A percentile compares a stretch with the other conserved stretches of the same genome.
Conservation (phyloP, 225 moss, liverwort and hornwort species). For the Polytrichum commune region DNA sequence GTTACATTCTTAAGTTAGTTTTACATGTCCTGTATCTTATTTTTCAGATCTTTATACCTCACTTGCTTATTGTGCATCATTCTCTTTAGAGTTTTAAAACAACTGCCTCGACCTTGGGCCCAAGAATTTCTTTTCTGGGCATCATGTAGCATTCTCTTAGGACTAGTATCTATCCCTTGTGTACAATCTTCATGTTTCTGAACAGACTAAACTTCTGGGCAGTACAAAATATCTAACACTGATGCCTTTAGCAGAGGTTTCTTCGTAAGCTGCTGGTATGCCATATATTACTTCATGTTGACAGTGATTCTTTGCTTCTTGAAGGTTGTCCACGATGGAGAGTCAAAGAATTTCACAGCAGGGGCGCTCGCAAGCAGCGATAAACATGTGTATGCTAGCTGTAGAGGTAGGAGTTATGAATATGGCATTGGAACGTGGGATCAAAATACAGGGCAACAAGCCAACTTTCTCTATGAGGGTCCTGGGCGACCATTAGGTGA, state of each 20-base stretch:
- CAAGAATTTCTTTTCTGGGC: too few relatives aligned
- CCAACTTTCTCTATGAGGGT: conserved; percentile 56
- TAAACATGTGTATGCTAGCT: conserved; percentile 52
- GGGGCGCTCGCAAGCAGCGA: conserved; percentile 63
- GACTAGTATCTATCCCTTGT: too few relatives aligned
- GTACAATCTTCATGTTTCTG: too few relatives aligned
- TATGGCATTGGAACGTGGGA: conserved; percentile 70
- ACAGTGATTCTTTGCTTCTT: conserved; percentile 15
- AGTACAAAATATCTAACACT: too few relatives aligned
- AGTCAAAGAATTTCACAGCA: conserved; percentile 61
- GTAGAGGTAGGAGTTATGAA: conserved; percentile 62
- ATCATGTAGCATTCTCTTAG: too few relatives aligned
- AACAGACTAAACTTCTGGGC: not conserved
- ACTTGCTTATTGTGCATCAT: not conserved
- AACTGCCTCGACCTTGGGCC: too few relatives aligned
- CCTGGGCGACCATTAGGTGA: conserved; percentile 56
- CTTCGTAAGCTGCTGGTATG: too few relatives aligned
- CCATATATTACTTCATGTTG: not conserved
- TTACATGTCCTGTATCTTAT: too few relatives aligned
- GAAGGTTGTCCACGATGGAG: conserved; percentile 62
- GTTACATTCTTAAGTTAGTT: too few relatives aligned
- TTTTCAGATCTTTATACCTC: conserved; percentile 1
- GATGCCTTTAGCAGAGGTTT: too few relatives aligned
- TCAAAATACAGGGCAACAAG: conserved; percentile 60
- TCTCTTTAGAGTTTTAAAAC: too few relatives aligned